Percentiles rank a stretch among this genome's conserved stretches.
Conservation (phyloP, 139 green algal genomes). For the Chlamydomonas schloesseri region DNA sequence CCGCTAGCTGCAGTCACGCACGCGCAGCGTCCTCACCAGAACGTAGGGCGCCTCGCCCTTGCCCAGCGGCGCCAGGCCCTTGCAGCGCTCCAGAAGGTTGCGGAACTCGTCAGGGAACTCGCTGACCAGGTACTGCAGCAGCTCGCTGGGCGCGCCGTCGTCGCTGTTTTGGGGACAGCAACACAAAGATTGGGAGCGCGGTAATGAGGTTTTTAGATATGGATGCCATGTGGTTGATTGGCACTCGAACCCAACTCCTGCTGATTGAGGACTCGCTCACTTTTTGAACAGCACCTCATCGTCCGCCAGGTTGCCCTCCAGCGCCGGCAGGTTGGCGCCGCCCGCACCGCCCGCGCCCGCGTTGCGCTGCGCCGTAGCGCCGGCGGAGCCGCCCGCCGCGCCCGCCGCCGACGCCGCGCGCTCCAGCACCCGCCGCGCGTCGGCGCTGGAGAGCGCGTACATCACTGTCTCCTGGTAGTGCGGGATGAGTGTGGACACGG, state of each 20-base stretch:
- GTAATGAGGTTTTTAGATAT: too few relatives aligned
- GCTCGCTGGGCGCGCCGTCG: constrained; percentile 20
- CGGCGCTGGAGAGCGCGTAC: constrained; percentile 39
- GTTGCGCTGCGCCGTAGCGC: too few relatives aligned
- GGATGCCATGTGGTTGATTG: too few relatives aligned
- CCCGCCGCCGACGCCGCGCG: too few relatives aligned
- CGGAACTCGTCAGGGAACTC: constrained; percentile 25
- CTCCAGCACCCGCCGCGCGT: constrained; percentile 32
- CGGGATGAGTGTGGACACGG: constrained; percentile 75
- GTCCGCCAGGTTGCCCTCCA: constrained; percentile 23
- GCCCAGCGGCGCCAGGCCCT: neutral
- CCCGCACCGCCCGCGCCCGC: too few relatives aligned
- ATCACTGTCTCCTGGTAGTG: constrained; percentile 67
- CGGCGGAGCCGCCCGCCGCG: too few relatives aligned
- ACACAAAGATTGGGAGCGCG: too few relatives aligned
- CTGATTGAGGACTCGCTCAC: too few relatives aligned
- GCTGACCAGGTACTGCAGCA: constrained; percentile 33
- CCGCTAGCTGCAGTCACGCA: too few relatives aligned
- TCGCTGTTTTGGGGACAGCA: neutral
- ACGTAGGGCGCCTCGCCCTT: constrained; percentile 30
- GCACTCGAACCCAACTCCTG: too few relatives aligned
- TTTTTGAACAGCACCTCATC: constrained; percentile 44
- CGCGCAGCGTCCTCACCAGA: too few relatives aligned
- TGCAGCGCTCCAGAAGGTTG: constrained; percentile 23
- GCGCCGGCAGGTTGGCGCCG: neutral